Evolutionary conservation across 148 eudicot species (phyloP).

Genomic region (Chenopodium quinoa): DNA sequence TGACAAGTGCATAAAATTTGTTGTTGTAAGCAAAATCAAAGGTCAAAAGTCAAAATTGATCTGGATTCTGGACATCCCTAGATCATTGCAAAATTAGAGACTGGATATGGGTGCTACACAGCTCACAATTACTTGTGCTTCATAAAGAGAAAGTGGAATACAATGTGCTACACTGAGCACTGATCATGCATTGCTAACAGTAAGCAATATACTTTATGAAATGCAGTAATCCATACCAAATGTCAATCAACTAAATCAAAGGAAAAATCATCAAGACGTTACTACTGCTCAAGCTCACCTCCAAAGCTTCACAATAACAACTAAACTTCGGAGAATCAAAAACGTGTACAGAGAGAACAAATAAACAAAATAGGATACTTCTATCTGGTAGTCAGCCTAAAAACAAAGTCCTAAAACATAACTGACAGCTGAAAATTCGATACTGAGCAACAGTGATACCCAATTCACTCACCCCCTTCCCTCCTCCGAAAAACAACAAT

Average conservation of each 20-base stretch:
- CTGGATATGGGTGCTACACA: background rate
- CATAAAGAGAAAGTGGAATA: background rate
- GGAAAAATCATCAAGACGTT: background rate
- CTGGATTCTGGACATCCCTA: background rate
- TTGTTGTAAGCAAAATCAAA: background rate
- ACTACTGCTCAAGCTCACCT: background rate
- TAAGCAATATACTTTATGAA: background rate
- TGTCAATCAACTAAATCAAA: background rate
- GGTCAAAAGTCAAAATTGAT: background rate
- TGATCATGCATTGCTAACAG: background rate
- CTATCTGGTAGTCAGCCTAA: background rate
- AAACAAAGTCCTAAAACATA: background rate
- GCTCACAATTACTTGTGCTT: background rate
- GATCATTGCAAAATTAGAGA: background rate
- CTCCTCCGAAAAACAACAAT: background rate
- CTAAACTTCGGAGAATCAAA: background rate
- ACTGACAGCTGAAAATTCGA: background rate
- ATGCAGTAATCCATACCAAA: background rate
- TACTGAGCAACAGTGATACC: background rate
- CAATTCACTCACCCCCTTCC: background rate
- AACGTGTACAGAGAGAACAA: background rate
- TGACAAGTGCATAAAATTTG: conserved; percentile 24
- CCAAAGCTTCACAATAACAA: background rate
- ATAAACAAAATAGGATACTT: background rate
- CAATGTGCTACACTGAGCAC: background rate